Base-by-base conservation (phyloP, 2,329 filamentous ascomycete species). In the Arachnomyces sp. region DNA sequence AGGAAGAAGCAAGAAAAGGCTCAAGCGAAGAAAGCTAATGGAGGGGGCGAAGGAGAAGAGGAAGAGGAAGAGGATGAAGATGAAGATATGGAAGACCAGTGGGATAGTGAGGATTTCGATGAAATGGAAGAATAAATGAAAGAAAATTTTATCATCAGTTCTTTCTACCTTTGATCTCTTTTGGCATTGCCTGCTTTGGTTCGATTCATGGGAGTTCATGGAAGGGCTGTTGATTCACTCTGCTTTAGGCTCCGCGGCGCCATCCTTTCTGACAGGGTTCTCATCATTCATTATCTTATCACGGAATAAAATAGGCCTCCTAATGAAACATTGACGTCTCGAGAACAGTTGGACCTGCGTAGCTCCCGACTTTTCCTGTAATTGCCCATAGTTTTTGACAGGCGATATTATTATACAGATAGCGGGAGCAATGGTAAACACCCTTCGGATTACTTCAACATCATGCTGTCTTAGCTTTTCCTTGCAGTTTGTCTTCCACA, bases 1-100 rank as follows among this genome's bases (percentile, higher is more conserved):
- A 82, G 75, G 66, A 96, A 95, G 70, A 78, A 75, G 62, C 78
- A 82, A 56, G 73, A 76, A 40, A 77, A 72, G 48, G 74, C 62
- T n/a, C 68, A 67, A 48, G 67, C 66, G 16, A 66, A 59, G 34
- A 56, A 54, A 38, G 60, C 60, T 13, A 59, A 63, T 42, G 65
- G 59, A 31, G 59, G 63, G 42, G 56, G 61, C 28, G 67, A 63
- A 45, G 57, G 71, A 42, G 61, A 67, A 29, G 66, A 63, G 2
- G n/a, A n/a, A n/a, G n/a, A n/a, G n/a, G n/a, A 25, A 5, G 62
- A 63, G 5, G 62, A 66, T n/a, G 67, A 68, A 11, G 68, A 67
- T 31, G 67, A 64, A 2, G 71, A 72, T 12, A 16, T 73, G 34
- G 71, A 73, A 30, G 72, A 72, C 31, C 65, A 69, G 49, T 72